Evolutionary conservation across 345 rosid species (phyloP), one percentile per base, ranked within the genome.

Genomic region (Murraya koenigii): DNA sequence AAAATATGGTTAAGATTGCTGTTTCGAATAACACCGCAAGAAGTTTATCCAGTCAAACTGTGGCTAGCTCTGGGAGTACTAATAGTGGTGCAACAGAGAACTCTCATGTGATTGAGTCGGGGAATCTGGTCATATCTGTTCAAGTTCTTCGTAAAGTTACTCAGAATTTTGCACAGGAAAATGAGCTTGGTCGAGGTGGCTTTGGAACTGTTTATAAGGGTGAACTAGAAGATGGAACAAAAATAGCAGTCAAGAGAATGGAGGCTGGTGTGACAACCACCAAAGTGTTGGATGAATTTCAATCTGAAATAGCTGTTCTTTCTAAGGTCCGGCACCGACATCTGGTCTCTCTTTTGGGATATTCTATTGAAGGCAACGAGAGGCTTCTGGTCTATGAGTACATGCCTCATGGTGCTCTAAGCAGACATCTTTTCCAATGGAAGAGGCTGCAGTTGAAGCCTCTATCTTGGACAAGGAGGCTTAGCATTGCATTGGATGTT

Each of bases 181-280:
- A 88, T 41, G 80, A 86, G 80, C 81, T 88, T 11, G 91, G 91
- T 14, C 64, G 65, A 38, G 91, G 88, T 56, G 91, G 89, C 9
- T 88, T 88, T 62, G 91, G 91, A 55, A 82, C 82, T 19, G 89
- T 88, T 26, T 86, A 88, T 44, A 88, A 85, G 70, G 91, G 91
- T 26, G 88, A 85, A 76, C 75, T 88, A n/a, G 85, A 84, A 32
- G 88, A 86, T 58, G 91, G 91, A 22, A 86, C 91, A 13, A 77
- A 82, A 52, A 83, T 88, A 68, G 89, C 91, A 8, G 87, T 88
- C 33, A 88, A 88, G 79, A 86, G 87, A 78, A 88, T 88, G 89
- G 88, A 88, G 63, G 81, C 82, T 47, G 87, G 86, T 8, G 72
- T 81, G 8, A 62, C 81, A 0, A 75, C 78, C 75, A 71, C 73